Conservation (phyloP, 345 rosid species). For the Firmiana major region DNA sequence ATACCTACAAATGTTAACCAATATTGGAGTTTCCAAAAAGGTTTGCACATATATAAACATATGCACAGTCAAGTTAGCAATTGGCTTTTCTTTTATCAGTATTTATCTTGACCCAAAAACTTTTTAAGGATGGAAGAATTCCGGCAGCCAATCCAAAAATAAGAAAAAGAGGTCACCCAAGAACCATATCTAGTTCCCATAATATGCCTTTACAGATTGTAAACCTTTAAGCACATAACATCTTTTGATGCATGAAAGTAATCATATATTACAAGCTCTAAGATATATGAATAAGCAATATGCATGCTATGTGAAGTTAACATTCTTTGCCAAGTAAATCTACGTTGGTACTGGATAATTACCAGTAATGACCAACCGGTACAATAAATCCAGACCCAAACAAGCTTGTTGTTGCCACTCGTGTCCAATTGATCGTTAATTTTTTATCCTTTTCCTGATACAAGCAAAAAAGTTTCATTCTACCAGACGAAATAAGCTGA, state of each 20-base stretch:
- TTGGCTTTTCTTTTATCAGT: not conserved
- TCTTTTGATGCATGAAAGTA: not conserved
- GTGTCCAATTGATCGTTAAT: conserved; percentile 28
- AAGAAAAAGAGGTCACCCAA: not conserved
- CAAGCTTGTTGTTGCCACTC: conserved; percentile 39
- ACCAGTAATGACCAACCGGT: conserved; percentile 43
- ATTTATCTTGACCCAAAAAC: not conserved
- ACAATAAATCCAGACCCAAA: conserved; percentile 43
- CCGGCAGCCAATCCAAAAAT: not conserved
- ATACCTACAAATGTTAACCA: conserved; percentile 23
- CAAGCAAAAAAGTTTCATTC: not conserved
- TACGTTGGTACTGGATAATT: not conserved
- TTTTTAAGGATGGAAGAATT: not conserved
- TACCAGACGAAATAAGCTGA: not conserved
- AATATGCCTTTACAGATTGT: not conserved
- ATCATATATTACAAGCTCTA: not conserved
- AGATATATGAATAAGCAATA: not conserved
- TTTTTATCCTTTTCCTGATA: conserved; percentile 26
- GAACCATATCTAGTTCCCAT: not conserved
- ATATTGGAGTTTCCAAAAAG: not conserved
- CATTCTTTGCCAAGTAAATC: not conserved
- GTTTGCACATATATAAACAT: not conserved
- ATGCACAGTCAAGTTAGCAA: not conserved
- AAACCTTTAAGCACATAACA: not conserved
- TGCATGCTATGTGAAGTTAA: not conserved